Base-by-base conservation (phyloP, 2,329 filamentous ascomycete genomes). In the Diplodia mutila region DNA sequence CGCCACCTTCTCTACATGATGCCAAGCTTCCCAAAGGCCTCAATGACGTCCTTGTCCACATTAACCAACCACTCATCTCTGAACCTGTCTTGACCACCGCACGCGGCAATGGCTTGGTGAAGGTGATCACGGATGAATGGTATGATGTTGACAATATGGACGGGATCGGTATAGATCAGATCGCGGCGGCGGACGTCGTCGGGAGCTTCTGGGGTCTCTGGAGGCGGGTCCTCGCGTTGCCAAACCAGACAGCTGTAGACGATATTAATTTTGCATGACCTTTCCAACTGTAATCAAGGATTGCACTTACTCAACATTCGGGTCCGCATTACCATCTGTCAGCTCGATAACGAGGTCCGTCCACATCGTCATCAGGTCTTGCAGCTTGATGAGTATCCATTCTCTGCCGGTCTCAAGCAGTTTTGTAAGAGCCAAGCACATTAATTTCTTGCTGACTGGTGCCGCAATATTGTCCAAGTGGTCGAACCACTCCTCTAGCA, bases 331-430 rank as follows among this genome's bases (percentile, higher is more conserved):
- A 27, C 87, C 87, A 54, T 90, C 88, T 64, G 89, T 83, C 61
- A 94, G 79, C 72, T 93, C 89, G 1, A 80, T 80, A 34, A 94
- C 81, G 1, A 92, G 85, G 70, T 86, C 87, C 1, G 89, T 91
- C 92, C 92, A 95, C 80, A 93, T 85, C 1, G 85, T 84, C 73
- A 95, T 88, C 73, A 91, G 88, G 73, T 90, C 90, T 76, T 95
- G 92, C 66, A 95, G 81, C 46, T 84, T 85, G 1, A 77, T 74
- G 4, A 93, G 79, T 2, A 87, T 83, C 65, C 90, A 85, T 0
- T 86, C 74, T 29, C 85, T 84, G 0, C 85, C 83, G 1, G 90
- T 83, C 75, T 92, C 90, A 14, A 92, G 80, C 1, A 95, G 80
- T 3, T 90, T 86, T 1, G 91, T 93, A 16, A 94, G 82, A 0